Conservation (phyloP, 371 early-diverging fungal genomes). For the Saksenaea oblongispora region DNA sequence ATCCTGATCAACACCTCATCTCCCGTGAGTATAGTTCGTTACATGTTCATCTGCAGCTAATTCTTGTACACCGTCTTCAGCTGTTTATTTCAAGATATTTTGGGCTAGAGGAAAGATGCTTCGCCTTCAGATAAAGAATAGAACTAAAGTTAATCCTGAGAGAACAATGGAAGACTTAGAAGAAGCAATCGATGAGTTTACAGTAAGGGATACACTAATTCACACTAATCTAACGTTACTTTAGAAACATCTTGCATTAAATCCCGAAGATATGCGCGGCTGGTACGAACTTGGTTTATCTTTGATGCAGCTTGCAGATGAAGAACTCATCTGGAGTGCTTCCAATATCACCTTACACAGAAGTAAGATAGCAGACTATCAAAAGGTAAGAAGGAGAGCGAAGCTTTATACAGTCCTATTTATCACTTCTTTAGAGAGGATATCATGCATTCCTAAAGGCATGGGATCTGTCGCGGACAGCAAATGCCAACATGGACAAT, state of each 20-base stretch:
- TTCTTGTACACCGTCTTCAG: slow-evolving; percentile 13
- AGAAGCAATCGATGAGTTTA: slow-evolving; percentile 59
- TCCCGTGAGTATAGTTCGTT: slow-evolving; percentile 27
- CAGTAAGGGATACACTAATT: slow-evolving; percentile 27
- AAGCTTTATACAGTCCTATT: neutral
- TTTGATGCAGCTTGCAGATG: slow-evolving; percentile 62
- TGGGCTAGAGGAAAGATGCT: slow-evolving; percentile 65
- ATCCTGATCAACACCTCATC: slow-evolving; percentile 11
- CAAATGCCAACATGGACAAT: neutral
- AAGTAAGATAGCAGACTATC: slow-evolving; percentile 56
- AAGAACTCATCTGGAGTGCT: slow-evolving; percentile 70
- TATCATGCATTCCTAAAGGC: slow-evolving; percentile 57
- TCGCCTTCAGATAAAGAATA: slow-evolving; percentile 57
- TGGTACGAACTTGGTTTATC: slow-evolving; percentile 70
- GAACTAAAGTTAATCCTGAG: slow-evolving; percentile 53
- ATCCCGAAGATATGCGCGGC: slow-evolving; percentile 58
- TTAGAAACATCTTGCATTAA: slow-evolving; percentile 53
- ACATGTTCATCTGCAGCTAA: neutral
- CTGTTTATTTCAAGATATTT: slow-evolving; percentile 51
- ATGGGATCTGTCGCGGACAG: slow-evolving; percentile 18
- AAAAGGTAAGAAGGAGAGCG: slow-evolving; percentile 42
- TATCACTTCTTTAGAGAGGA: slow-evolving; percentile 45
- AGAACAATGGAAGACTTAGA: slow-evolving; percentile 63
- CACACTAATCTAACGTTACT: neutral
- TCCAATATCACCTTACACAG: slow-evolving; percentile 54